These are phyloP conservation scores for Aspergillus leporis DNA, from an alignment of 495 filamentous ascomycete species.

Conservation along the genomic window DNA sequence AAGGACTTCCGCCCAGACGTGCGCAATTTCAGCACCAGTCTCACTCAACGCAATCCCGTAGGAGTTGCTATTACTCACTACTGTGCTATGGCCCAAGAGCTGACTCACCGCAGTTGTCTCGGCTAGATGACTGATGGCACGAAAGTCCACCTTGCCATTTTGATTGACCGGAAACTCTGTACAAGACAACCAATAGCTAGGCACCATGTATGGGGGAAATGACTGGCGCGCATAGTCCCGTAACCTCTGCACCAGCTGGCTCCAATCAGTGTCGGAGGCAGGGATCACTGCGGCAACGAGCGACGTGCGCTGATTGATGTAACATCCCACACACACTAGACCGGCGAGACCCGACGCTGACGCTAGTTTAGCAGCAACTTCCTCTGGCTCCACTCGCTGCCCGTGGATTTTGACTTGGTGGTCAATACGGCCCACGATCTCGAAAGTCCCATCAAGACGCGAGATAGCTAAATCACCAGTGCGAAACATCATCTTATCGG, in stretches of 20 bases:
- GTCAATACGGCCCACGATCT: too few relatives aligned
- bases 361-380: too few relatives aligned
- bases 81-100: background rate
- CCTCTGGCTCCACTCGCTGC: too few relatives aligned
- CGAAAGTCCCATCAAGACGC: too few relatives aligned
- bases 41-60: background rate
- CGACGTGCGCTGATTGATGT: too few relatives aligned
- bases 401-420: too few relatives aligned
- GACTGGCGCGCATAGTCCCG: conserved; percentile 8
- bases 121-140: conserved; percentile 9
- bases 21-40: conserved; percentile 24
- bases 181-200: conserved; percentile 20
- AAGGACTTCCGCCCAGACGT: conserved; percentile 39
- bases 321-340: too few relatives aligned
- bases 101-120: conserved; percentile 4
- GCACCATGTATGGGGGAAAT: conserved; percentile 26
- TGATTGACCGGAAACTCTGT: conserved; percentile 15
- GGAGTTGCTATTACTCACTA: background rate
- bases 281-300: conserved; percentile 21
- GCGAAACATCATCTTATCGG: too few relatives aligned
- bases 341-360: too few relatives aligned
- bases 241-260: conserved; percentile 6
- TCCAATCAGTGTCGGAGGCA: conserved; percentile 4
- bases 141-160: conserved; percentile 24
- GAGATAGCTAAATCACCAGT: too few relatives aligned